Evolutionary conservation across 257 asterid genomes (phyloP).

Genomic region (Cynanchum wilfordii): DNA sequence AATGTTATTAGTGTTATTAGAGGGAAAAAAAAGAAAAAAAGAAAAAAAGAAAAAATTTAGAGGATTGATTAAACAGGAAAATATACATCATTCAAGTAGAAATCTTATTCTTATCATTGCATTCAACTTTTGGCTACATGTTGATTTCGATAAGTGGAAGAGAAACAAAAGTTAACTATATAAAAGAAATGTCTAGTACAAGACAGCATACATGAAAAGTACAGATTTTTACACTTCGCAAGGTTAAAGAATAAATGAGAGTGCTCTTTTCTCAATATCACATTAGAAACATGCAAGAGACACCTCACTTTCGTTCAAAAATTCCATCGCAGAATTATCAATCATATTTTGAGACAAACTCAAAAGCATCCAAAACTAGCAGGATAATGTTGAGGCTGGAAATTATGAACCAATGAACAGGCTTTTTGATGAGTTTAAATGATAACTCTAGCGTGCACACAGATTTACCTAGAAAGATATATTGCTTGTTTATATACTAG

Average conservation of each 20-base stretch:
- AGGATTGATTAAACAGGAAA: neutral
- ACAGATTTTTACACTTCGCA: neutral
- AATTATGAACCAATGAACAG: neutral
- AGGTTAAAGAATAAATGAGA: neutral
- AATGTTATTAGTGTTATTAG: constrained; percentile 17
- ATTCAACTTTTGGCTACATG: neutral
- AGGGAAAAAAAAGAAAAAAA: neutral
- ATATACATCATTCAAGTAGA: neutral
- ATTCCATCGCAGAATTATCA: neutral
- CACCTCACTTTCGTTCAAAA: neutral
- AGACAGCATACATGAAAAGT: neutral
- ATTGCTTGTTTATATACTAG: neutral
- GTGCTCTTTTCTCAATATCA: neutral
- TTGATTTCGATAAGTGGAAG: neutral
- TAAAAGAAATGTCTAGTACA: neutral
- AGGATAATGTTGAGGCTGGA: neutral
- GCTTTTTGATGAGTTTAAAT: neutral
- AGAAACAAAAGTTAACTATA: neutral
- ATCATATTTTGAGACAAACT: neutral
- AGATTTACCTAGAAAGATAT: neutral
- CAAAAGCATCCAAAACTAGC: neutral
- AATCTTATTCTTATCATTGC: neutral
- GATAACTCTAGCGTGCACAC: neutral
- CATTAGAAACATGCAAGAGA: neutral
- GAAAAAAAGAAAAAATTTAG: neutral